These are phyloP conservation scores for Zoysia pacifica DNA, from an alignment of 176 grass and related monocot species.

Conservation along the genomic window DNA sequence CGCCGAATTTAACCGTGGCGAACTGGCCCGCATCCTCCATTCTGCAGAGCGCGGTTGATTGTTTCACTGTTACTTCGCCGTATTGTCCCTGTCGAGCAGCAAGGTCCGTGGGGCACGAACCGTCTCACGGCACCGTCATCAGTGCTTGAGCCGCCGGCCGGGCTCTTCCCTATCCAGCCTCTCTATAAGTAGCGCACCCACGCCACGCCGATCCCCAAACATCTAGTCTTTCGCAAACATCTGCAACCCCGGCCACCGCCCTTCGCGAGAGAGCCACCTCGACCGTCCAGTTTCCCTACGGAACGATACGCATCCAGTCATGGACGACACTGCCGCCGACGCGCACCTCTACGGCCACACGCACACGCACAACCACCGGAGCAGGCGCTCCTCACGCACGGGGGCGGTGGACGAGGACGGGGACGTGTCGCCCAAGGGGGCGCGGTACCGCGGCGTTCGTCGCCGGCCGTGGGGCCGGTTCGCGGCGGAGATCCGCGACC, in stretches of 20 bases:
- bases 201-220: constrained; percentile 18
- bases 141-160: not conserved
- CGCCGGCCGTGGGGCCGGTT: constrained; percentile 92
- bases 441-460: constrained; percentile 83
- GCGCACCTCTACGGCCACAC: constrained; percentile 23
- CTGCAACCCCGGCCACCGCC: not conserved
- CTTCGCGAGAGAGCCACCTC: not conserved
- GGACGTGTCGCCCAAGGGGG: not conserved
- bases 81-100: not conserved
- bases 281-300: not conserved
- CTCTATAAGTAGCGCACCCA: constrained; percentile 28
- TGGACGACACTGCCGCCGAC: constrained; percentile 44
- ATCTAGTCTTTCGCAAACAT: not conserved
- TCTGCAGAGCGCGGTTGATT: not conserved
- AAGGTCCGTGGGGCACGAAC: not conserved
- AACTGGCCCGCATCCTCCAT: not conserved
- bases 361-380: constrained; percentile 21
- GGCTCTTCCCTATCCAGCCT: not conserved
- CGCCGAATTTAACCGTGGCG: not conserved
- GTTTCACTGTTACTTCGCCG: not conserved
- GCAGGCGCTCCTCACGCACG: constrained; percentile 32
- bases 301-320: not conserved
- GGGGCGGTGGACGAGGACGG: not conserved
- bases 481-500: constrained; percentile 94
- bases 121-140: too few relatives aligned